Percentiles rank a stretch among this genome's conserved stretches.
phyloP scores from a whole-genome alignment of 73 alveolate genomes.

The Paramecium octaurelia region DNA sequence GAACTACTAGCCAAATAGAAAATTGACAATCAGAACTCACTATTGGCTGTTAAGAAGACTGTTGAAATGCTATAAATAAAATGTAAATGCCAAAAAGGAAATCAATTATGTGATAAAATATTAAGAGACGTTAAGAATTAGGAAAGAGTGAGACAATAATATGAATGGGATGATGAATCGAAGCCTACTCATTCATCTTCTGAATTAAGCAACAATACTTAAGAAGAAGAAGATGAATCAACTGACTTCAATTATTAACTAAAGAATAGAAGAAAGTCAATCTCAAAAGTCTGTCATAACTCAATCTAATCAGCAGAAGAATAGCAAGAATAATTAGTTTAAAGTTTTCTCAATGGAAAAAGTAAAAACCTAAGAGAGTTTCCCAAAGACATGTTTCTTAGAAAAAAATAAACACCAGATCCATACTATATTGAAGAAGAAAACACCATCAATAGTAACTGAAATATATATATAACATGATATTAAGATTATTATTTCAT shows the following conservation, averaged over 20 bases:
- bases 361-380: background rate
- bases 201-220: background rate
- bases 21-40: background rate
- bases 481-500: background rate
- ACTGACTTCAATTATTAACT: background rate
- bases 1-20: background rate
- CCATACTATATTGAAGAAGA: conserved; percentile 18
- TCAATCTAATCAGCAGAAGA: background rate
- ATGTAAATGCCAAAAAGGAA: background rate
- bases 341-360: background rate
- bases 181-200: background rate
- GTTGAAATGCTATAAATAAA: background rate
- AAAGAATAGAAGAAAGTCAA: background rate
- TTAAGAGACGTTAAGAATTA: background rate
- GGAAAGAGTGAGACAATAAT: background rate
- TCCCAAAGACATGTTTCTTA: background rate
- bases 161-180: background rate
- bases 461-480: background rate
- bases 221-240: background rate
- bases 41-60: background rate
- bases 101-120: background rate
- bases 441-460: background rate
- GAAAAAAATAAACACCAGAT: conserved; percentile 1
- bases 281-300: background rate
- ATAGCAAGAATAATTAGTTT: background rate